Conservation (phyloP, 768 basidiomycete species). For the Suillus tomentosus region DNA sequence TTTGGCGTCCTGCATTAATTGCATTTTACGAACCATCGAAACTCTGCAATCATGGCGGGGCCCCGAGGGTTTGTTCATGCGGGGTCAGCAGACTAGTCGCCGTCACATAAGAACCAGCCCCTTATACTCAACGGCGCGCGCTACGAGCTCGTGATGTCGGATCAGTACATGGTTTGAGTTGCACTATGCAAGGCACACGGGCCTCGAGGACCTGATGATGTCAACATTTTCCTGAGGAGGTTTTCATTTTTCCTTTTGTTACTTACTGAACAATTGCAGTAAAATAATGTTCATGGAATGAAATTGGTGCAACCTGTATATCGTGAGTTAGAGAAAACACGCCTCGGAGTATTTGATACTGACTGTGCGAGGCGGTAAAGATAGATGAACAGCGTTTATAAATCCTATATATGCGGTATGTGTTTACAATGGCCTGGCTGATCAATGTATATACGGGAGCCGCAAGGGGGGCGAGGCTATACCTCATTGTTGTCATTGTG, state of each 20-base stretch:
- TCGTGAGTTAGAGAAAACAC: neutral
- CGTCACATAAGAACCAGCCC: no score
- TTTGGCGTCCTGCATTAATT: no score
- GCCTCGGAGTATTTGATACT: neutral
- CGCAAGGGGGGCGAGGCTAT: neutral
- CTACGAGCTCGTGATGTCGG: no score
- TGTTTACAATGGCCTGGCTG: neutral
- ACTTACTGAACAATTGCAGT: neutral
- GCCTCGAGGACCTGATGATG: no score
- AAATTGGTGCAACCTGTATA: neutral
- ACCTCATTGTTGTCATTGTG: neutral
- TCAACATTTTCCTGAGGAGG: neutral
- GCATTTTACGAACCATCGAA: no score
- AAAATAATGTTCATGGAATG: neutral
- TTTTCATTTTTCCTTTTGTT: neutral
- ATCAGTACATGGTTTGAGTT: no score
- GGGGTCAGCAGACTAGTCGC: no score
- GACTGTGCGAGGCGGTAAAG: neutral
- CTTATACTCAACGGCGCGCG: no score
- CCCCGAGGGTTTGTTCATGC: no score
- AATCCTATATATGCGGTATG: neutral
- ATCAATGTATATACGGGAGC: neutral
- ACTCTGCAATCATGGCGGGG: no score
- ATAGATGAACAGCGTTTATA: neutral
- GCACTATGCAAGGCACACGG: no score